Evolutionary conservation across 2,329 filamentous ascomycete genomes (phyloP), one percentile per base, ranked within the genome.

Genomic region (Pseudonectria foliicola): DNA sequence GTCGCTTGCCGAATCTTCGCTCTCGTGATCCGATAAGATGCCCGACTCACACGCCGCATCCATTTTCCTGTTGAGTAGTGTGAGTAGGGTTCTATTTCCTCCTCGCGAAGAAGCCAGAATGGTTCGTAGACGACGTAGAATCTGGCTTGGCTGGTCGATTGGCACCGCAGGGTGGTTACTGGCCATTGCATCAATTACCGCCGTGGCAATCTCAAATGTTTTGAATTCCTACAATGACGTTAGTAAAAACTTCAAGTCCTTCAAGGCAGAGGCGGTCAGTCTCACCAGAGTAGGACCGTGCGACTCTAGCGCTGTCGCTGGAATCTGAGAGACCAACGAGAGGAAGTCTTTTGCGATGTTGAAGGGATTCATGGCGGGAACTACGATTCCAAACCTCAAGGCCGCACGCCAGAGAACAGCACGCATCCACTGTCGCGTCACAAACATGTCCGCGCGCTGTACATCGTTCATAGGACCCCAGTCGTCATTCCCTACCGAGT

Each of bases 391-490:
- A 37, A 55, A 56, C 1, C 54, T 49, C 18, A 61, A 49, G 1
- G 62, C 58, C 2, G 63, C 56, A 12, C 65, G 58, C 68, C 67
- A 71, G 11, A 70, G 41, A 3, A 71, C 59, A 27, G 67, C 62
- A 7, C 66, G 61, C 67, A 71, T 71, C 68, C 68, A 71, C 29
- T 70, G 66, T 2, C 64, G 53, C 0, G 68, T 71, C 3, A 70
- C 66, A 37, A 60, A 64, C n/a, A 71, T 58, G 31, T 71, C 68
- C 4, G 66, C 68, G 7, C 61, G 61, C 36, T 71, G 68, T 0
- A 71, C 61, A 16, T 70, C 66, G n/a, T 63, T 70, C n/a, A 60
- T 59, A 0, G 42, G 45, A 0, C 54, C 55, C 29, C 52, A 53
- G 6, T 61, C 60, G 3, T 60, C 55, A 4, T 65, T 59, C 1